A percentile compares a stretch with the other conserved stretches of the same genome.
phyloP scores from a whole-genome alignment of 148 eudicot genomes.

The Limonium bicolor region DNA sequence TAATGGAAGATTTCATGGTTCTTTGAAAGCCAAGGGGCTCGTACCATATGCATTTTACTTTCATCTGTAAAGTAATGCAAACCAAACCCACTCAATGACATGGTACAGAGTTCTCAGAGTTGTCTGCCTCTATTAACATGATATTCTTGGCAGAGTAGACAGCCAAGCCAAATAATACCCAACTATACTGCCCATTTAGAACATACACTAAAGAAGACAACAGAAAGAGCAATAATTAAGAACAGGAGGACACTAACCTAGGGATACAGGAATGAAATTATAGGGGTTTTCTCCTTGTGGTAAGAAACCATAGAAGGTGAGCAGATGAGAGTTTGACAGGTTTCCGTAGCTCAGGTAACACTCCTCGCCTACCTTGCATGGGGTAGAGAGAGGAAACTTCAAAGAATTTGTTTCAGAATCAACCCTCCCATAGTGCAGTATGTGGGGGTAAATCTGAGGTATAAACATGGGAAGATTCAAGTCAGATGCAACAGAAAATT shows the following conservation, averaged over 20 bases:
- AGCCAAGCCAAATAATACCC: neutral
- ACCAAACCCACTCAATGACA: too few relatives aligned
- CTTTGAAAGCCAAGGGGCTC: slow-evolving; percentile 75
- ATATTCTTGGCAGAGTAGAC: neutral
- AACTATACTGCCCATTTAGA: neutral
- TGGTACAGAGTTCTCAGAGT: too few relatives aligned
- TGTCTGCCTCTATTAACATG: slow-evolving; percentile 1
- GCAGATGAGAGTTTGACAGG: slow-evolving; percentile 71
- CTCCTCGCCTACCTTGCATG: slow-evolving; percentile 79
- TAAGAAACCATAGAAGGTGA: slow-evolving; percentile 82
- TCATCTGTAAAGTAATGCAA: slow-evolving; percentile 12
- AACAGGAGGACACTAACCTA: slow-evolving; percentile 32
- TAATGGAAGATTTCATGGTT: slow-evolving; percentile 50
- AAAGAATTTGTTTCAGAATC: slow-evolving; percentile 47
- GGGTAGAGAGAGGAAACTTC: slow-evolving; percentile 63
- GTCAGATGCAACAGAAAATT: too few relatives aligned
- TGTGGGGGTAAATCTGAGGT: slow-evolving; percentile 67
- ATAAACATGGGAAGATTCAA: too few relatives aligned
- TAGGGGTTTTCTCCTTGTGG: slow-evolving; percentile 55
- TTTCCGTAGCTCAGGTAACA: slow-evolving; percentile 85
- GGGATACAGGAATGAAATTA: slow-evolving; percentile 71
- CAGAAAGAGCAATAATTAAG: neutral
- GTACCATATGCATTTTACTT: slow-evolving; percentile 63
- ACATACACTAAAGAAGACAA: neutral
- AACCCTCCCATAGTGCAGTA: slow-evolving; percentile 71